Conservation (phyloP, 2,329 filamentous ascomycete species). For the Epichloe uncinata region DNA sequence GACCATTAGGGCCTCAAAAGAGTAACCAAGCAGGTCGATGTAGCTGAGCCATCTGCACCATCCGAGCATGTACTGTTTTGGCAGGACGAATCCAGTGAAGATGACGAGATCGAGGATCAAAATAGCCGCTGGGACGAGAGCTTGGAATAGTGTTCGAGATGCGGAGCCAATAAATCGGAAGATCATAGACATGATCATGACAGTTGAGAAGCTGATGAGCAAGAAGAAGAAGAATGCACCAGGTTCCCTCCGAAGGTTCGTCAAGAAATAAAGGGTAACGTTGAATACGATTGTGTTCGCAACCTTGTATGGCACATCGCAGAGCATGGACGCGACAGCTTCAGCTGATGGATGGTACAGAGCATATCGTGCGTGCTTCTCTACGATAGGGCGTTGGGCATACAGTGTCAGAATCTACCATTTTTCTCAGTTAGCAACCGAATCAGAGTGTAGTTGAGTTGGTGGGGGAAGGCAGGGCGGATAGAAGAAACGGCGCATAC, state of each 20-base stretch:
- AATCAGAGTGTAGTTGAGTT: background rate
- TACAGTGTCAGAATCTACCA: conserved; percentile 66
- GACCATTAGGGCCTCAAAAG: conserved; percentile 67
- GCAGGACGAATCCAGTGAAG: conserved; percentile 57
- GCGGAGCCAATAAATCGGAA: conserved; percentile 71
- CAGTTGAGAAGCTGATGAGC: conserved; percentile 59
- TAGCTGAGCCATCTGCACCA: conserved; percentile 82
- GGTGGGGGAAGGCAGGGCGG: background rate
- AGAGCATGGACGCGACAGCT: conserved; percentile 75
- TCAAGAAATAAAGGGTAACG: conserved; percentile 74
- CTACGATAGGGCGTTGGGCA: conserved; percentile 79
- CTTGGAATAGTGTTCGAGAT: conserved; percentile 55
- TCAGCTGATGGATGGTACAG: conserved; percentile 84
- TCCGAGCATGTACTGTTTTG: conserved; percentile 54
- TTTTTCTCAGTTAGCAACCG: background rate
- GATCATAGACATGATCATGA: conserved; percentile 72
- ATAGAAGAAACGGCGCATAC: conserved; percentile 20
- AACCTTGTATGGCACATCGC: conserved; percentile 69
- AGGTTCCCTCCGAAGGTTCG: conserved; percentile 59
- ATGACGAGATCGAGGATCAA: conserved; percentile 54
- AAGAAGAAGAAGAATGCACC: conserved; percentile 79
- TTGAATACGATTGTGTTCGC: conserved; percentile 67
- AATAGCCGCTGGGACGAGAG: conserved; percentile 45
- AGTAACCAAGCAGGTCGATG: conserved; percentile 65
- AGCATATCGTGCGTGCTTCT: conserved; percentile 78